A percentile compares a stretch with the other conserved stretches of the same genome.
phyloP scores from a whole-genome alignment of 495 filamentous ascomycete genomes.

The Penicillium simplicissimum region DNA sequence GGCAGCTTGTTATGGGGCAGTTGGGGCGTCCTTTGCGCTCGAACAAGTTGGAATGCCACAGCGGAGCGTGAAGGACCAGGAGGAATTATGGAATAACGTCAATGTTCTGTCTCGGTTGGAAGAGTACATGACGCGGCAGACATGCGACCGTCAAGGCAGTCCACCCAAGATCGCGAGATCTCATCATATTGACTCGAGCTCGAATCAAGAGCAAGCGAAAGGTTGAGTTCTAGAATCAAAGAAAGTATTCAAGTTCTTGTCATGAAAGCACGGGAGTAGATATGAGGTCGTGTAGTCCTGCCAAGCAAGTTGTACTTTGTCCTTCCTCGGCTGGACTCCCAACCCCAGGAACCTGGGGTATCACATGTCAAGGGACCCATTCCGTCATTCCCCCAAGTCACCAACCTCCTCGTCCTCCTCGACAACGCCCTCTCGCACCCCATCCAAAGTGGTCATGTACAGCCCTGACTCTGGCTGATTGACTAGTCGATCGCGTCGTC shows the following conservation, averaged over 20 bases:
- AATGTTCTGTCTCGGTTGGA: constrained; percentile 13
- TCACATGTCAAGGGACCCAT: constrained; percentile 32
- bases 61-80: constrained; percentile 5
- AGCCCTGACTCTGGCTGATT: constrained; percentile 35
- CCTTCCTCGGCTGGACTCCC: constrained; percentile 30
- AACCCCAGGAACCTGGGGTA: constrained; percentile 32
- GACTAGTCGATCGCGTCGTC: constrained; percentile 17
- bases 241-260: neutral
- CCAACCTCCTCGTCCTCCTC: constrained; percentile 9
- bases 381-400: constrained; percentile 19
- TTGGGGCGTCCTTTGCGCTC: constrained; percentile 38
- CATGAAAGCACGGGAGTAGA: neutral
- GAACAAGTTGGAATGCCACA: constrained; percentile 41
- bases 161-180: neutral
- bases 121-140: constrained; percentile 15
- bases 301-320: neutral
- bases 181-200: neutral
- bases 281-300: neutral
- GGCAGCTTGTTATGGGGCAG: constrained; percentile 33
- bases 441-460: constrained; percentile 31
- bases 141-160: neutral
- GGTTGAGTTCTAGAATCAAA: neutral
- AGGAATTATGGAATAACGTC: constrained; percentile 32
- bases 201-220: too few relatives aligned
- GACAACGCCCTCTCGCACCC: neutral